Evolutionary conservation across 1,284 basidiomycete species (phyloP).

Genomic region (Ustilago curta): DNA sequence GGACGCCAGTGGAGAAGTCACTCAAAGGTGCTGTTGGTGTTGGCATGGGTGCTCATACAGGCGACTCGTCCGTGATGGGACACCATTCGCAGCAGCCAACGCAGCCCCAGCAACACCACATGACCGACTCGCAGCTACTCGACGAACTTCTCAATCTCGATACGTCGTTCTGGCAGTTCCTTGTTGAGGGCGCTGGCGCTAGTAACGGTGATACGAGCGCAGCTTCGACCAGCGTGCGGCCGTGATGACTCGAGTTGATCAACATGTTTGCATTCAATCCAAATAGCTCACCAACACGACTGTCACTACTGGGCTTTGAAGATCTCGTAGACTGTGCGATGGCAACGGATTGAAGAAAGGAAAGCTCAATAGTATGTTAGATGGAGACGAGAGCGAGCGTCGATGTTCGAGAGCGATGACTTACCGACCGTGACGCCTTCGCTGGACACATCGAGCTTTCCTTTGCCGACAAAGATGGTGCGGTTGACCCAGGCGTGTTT

Average conservation of each 20-base stretch:
- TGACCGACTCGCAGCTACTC: constrained; percentile 37
- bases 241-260: neutral
- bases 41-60: neutral
- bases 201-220: neutral
- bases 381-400: neutral
- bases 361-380: neutral
- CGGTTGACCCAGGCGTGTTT: constrained; percentile 49
- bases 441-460: constrained; percentile 21
- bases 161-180: constrained; percentile 40
- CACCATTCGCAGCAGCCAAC: neutral
- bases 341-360: neutral
- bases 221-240: neutral
- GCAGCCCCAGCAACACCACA: constrained; percentile 7
- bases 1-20: neutral
- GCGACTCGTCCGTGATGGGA: neutral
- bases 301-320: constrained; percentile 32
- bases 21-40: neutral
- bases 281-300: neutral
- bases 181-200: constrained; percentile 24
- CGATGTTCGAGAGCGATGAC: neutral
- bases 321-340: constrained; percentile 35
- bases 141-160: constrained; percentile 42
- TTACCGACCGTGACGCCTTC: constrained; percentile 32
- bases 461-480: constrained; percentile 47
- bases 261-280: neutral